Conservation (phyloP, 805 yeast genomes). For the Ascoidea rubescens region DNA sequence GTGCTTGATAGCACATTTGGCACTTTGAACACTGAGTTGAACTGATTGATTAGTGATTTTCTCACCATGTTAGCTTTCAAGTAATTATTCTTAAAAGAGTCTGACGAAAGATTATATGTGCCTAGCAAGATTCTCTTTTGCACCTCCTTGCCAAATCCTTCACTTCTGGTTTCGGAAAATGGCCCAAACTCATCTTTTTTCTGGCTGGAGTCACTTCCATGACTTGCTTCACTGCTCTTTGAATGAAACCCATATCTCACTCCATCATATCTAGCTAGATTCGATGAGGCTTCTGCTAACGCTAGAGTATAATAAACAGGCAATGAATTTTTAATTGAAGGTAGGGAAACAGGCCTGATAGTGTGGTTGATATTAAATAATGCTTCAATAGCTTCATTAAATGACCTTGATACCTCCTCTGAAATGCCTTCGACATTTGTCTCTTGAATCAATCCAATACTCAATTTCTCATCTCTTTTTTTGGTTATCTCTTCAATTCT, state of each 20-base stretch:
- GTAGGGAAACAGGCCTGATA: slow-evolving; percentile 53
- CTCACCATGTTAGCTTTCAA: slow-evolving; percentile 63
- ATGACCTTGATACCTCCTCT: slow-evolving; percentile 26
- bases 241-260: slow-evolving; percentile 54
- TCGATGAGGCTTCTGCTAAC: slow-evolving; percentile 90
- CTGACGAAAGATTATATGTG: slow-evolving; percentile 71
- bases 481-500: slow-evolving; percentile 9
- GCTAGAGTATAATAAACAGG: slow-evolving; percentile 82
- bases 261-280: slow-evolving; percentile 84
- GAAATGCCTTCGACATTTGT: slow-evolving; percentile 43
- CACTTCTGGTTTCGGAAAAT: slow-evolving; percentile 43
- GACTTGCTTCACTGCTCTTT: slow-evolving; percentile 19
- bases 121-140: slow-evolving; percentile 76
- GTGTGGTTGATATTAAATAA: slow-evolving; percentile 35
- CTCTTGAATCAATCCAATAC: slow-evolving; percentile 67
- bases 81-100: slow-evolving; percentile 55
- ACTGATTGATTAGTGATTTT: slow-evolving; percentile 42
- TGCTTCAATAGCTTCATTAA: slow-evolving; percentile 29
- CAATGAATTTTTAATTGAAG: slow-evolving; percentile 48
- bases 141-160: slow-evolving; percentile 72
- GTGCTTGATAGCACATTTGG: slow-evolving; percentile 25
- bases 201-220: slow-evolving; percentile 13
- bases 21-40: slow-evolving; percentile 45
- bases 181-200: too few species aligned
- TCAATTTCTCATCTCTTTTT: slow-evolving; percentile 16